Percentiles rank a stretch among this genome's conserved stretches.
phyloP scores from a whole-genome alignment of 1,139 yeast species.

The Geotrichum reessii region DNA sequence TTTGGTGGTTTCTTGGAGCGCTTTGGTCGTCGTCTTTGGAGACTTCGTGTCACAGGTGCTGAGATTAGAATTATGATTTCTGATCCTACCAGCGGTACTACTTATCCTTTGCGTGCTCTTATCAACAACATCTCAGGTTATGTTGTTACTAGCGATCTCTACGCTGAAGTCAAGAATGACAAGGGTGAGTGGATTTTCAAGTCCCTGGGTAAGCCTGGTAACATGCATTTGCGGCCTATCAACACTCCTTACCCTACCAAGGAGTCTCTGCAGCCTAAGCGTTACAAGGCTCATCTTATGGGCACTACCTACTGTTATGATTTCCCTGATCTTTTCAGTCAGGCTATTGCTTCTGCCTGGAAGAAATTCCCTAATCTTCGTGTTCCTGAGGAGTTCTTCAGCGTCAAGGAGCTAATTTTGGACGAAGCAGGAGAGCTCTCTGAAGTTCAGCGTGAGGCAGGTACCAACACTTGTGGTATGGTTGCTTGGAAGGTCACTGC shows the following conservation, averaged over 20 bases:
- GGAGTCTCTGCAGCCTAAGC: constrained; percentile 96
- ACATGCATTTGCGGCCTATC: constrained; percentile 94
- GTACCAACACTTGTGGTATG: constrained; percentile 94
- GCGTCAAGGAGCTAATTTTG: constrained; percentile 71
- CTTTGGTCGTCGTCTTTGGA: constrained; percentile 94
- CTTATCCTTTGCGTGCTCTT: constrained; percentile 94
- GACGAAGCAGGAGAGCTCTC: constrained; percentile 70
- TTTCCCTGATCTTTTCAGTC: constrained; percentile 97
- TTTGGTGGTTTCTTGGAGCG: constrained; percentile 96
- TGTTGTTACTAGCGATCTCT: constrained; percentile 90
- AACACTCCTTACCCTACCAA: constrained; percentile 95
- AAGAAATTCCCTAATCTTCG: constrained; percentile 47
- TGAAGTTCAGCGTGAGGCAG: constrained; percentile 91
- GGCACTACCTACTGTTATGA: constrained; percentile 97
- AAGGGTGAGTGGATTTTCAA: constrained; percentile 96
- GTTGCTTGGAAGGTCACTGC: constrained; percentile 90
- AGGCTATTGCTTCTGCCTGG: constrained; percentile 85
- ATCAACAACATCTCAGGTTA: constrained; percentile 95
- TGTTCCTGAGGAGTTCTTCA: constrained; percentile 73
- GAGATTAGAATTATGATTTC: constrained; percentile 94
- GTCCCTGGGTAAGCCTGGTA: constrained; percentile 77
- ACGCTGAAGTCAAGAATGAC: constrained; percentile 86
- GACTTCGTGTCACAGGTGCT: constrained; percentile 94
- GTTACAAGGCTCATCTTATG: constrained; percentile 96
- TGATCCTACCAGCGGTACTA: constrained; percentile 72